These are phyloP conservation scores for Cajanus cajan DNA, from an alignment of 306 rosid species.

Conservation along the genomic window DNA sequence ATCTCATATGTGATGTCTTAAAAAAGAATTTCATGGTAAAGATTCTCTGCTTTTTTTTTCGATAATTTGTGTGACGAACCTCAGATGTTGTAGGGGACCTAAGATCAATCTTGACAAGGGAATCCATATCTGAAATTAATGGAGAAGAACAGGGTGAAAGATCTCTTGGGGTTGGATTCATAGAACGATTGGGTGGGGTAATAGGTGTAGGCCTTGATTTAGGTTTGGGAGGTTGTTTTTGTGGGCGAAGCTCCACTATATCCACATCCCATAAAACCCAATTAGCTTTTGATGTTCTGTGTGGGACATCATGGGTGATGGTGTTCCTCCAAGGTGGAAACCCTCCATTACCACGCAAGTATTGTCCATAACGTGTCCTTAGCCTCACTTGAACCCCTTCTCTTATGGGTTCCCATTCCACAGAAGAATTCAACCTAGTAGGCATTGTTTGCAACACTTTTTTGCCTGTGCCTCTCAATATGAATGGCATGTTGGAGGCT, in stretches of 20 bases:
- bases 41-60: not conserved
- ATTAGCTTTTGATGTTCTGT: constrained; percentile 52
- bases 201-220: constrained; percentile 30
- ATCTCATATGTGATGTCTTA: not conserved
- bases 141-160: not conserved
- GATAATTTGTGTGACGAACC: constrained; percentile 42
- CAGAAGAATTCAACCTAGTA: constrained; percentile 57
- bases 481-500: constrained; percentile 74
- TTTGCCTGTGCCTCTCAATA: constrained; percentile 65
- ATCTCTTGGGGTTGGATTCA: not conserved
- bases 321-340: constrained; percentile 91
- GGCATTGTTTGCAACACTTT: constrained; percentile 73
- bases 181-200: constrained; percentile 13
- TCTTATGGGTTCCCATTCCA: constrained; percentile 91
- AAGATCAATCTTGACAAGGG: constrained; percentile 41
- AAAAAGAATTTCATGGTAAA: not conserved
- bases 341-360: constrained; percentile 74
- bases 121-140: not conserved
- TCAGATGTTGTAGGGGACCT: constrained; percentile 26
- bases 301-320: constrained; percentile 75
- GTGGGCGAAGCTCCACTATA: constrained; percentile 44
- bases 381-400: constrained; percentile 71
- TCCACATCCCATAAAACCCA: constrained; percentile 95
- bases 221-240: not conserved
- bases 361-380: constrained; percentile 69